These are phyloP conservation scores for Podila clonocystis DNA, from an alignment of 192 early-diverging fungal genomes.

Conservation along the genomic window DNA sequence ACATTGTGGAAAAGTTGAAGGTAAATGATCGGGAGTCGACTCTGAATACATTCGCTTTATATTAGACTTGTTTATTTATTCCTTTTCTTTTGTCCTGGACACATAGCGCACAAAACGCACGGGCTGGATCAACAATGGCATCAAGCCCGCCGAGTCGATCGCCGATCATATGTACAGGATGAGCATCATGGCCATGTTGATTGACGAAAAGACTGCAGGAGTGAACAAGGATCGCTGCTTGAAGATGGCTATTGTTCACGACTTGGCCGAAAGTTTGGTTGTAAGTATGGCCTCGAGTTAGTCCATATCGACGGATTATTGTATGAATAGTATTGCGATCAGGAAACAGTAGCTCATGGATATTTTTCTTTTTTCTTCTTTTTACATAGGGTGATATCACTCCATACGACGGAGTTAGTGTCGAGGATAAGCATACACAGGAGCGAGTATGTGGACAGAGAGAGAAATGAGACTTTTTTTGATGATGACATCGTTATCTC, in stretches of 20 bases:
- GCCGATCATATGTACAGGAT: constrained; percentile 97
- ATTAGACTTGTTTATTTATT: neutral
- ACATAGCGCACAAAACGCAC: constrained; percentile 89
- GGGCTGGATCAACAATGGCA: constrained; percentile 85
- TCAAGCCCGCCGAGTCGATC: constrained; percentile 85
- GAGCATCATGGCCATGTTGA: constrained; percentile 87
- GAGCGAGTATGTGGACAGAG: constrained; percentile 63
- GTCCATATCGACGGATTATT: neutral
- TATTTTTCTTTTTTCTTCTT: neutral
- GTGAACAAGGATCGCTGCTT: constrained; percentile 74
- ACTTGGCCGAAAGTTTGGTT: constrained; percentile 86
- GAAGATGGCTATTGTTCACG: constrained; percentile 95
- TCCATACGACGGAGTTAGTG: constrained; percentile 79
- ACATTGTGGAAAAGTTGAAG: constrained; percentile 85
- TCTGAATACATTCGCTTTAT: neutral
- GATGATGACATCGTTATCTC: neutral
- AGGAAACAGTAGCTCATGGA: no score
- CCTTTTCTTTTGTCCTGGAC: neutral
- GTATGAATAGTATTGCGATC: neutral
- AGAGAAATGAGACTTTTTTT: neutral
- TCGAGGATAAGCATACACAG: constrained; percentile 77
- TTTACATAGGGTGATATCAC: constrained; percentile 85
- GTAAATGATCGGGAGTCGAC: constrained; percentile 29
- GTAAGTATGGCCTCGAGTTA: neutral
- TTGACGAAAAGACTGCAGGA: constrained; percentile 76